Evolutionary conservation across 1,139 yeast species (phyloP).

Genomic region (Scheffersomyces illinoinensis): DNA sequence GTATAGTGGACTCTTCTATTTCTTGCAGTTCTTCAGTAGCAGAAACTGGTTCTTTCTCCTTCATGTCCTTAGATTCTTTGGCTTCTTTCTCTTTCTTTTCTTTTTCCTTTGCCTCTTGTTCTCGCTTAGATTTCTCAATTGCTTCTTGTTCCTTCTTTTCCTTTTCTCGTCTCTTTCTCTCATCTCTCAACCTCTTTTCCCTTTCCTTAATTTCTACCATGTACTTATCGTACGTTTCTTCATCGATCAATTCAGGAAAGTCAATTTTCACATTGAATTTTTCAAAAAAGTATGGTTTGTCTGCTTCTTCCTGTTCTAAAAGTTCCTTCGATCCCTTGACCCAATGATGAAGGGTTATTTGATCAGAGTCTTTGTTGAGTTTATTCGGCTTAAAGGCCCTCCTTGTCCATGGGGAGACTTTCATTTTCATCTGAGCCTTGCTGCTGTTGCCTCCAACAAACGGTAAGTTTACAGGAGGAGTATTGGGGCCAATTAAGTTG

Average conservation of each 20-base stretch:
- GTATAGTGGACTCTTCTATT: not conserved
- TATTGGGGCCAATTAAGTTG: constrained; percentile 84
- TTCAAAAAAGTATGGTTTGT: constrained; percentile 67
- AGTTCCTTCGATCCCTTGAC: constrained; percentile 69
- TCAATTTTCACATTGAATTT: constrained; percentile 71
- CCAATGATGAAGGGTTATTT: constrained; percentile 72
- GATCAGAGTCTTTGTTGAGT: constrained; percentile 46
- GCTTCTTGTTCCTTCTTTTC: constrained; percentile 20
- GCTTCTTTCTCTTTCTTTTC: constrained; percentile 3
- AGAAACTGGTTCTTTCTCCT: not conserved
- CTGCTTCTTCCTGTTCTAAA: constrained; percentile 38
- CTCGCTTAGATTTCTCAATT: constrained; percentile 9
- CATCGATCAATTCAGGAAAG: constrained; percentile 68
- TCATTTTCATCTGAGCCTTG: constrained; percentile 66
- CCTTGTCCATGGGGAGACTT: constrained; percentile 82
- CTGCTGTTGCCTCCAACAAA: constrained; percentile 52
- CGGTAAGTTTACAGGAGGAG: constrained; percentile 72
- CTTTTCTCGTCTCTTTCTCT: constrained; percentile 19
- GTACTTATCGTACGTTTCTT: constrained; percentile 57
- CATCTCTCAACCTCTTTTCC: constrained; percentile 18
- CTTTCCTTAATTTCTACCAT: constrained; percentile 44
- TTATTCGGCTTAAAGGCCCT: constrained; percentile 58
- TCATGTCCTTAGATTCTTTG: constrained; percentile 2
- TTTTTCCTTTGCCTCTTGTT: constrained; percentile 5
- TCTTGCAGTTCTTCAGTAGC: not conserved